Evolutionary conservation across 139 green algal species (phyloP), one percentile per base, ranked within the genome.

Genomic region (Spirogloea muscicola): DNA sequence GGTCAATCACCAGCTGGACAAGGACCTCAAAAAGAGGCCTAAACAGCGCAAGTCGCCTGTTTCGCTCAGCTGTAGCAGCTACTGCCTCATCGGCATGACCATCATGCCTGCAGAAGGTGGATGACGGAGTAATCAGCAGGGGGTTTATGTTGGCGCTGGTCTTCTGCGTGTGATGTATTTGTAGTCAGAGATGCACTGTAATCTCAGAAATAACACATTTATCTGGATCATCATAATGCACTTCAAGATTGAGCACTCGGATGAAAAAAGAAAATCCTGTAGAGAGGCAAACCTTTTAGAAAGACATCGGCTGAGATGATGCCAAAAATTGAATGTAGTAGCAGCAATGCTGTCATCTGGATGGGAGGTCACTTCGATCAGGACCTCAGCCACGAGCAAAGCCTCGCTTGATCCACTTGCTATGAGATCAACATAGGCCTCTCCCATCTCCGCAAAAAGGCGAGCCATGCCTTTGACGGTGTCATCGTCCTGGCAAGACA

Each of bases 241-340:
- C n/a, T n/a, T n/a, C n/a, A n/a, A n/a, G n/a, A n/a, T n/a, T n/a
- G n/a, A n/a, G n/a, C n/a, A n/a, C n/a, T n/a, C n/a, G n/a, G n/a
- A n/a, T n/a, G n/a, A n/a, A n/a, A n/a, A n/a, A n/a, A n/a, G n/a
- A n/a, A n/a, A n/a, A n/a, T n/a, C n/a, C n/a, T n/a, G n/a, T n/a
- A n/a, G n/a, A 55, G 21, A 55, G 21, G 21, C 46, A 31, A 21
- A 55, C 46, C 46, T 55, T 55, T 21, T 21, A 41, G 55, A 10
- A 64, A 21, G 55, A 13, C 55, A 64, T 64, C 29, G 55, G 0
- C 81, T 66, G 9, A 95, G 81, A 68, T 86, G 81, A 78, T 94
- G 87, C 92, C 92, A 97, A 83, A 97, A 97, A 80, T 90, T 91
- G 83, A 96, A 97, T 42, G 80, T 88, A 63, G 93, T 94, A 68